These are phyloP conservation scores for Alternaria sp. DNA, from an alignment of 2,329 filamentous ascomycete species.

Conservation along the genomic window DNA sequence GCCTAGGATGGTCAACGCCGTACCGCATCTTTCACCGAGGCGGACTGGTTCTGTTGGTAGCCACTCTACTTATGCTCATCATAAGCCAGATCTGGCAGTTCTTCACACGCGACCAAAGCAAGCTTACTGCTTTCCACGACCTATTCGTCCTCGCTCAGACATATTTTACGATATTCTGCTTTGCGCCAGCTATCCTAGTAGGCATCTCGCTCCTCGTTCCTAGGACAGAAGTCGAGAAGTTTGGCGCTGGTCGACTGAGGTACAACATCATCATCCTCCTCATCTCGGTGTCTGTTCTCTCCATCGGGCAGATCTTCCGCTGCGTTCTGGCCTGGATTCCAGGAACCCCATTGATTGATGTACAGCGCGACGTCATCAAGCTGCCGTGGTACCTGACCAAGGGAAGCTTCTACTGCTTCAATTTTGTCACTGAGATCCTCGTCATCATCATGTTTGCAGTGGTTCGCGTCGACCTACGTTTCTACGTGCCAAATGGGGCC, in stretches of 20 bases:
- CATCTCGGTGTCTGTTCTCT: slow-evolving; percentile 62
- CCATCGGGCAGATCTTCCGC: slow-evolving; percentile 75
- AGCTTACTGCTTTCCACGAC: slow-evolving; percentile 62
- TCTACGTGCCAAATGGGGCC: slow-evolving; percentile 76
- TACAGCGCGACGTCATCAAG: slow-evolving; percentile 49
- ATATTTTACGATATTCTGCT: slow-evolving; percentile 69
- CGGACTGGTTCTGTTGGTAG: slow-evolving; percentile 62
- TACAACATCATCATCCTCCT: slow-evolving; percentile 72
- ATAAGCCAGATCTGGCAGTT: slow-evolving; percentile 67
- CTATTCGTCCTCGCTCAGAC: slow-evolving; percentile 70
- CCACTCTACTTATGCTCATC: slow-evolving; percentile 71
- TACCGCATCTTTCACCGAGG: slow-evolving; percentile 58
- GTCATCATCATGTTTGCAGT: slow-evolving; percentile 72
- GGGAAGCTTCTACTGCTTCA: slow-evolving; percentile 80
- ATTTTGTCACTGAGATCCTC: slow-evolving; percentile 75
- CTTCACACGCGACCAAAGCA: slow-evolving; percentile 67
- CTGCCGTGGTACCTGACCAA: slow-evolving; percentile 74
- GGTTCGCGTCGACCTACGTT: slow-evolving; percentile 75
- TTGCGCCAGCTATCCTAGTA: slow-evolving; percentile 68
- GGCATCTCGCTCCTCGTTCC: slow-evolving; percentile 56
- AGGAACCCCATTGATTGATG: slow-evolving; percentile 52
- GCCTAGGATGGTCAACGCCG: slow-evolving; percentile 69
- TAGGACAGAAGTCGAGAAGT: slow-evolving; percentile 58
- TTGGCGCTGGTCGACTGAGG: slow-evolving; percentile 71
- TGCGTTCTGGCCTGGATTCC: slow-evolving; percentile 64